Percentiles rank a stretch among this genome's conserved stretches.
These are phyloP conservation scores for Chrysochromulina parva DNA, from an alignment of 78 protist genomes.

Conservation along the genomic window DNA sequence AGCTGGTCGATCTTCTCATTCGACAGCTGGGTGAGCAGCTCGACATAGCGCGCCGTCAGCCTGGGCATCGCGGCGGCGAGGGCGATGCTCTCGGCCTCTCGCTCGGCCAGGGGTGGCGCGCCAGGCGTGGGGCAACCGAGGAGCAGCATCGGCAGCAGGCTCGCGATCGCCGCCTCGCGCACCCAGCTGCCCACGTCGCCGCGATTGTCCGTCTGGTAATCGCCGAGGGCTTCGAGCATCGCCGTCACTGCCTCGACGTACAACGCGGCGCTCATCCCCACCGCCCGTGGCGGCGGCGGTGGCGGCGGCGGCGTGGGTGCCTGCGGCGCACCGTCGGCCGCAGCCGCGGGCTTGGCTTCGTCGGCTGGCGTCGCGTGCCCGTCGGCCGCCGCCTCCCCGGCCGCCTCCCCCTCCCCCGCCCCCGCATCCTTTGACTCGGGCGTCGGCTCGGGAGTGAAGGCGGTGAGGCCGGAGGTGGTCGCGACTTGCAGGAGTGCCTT, in stretches of 20 bases:
- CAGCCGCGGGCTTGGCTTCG: neutral
- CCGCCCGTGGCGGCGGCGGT: too few relatives aligned
- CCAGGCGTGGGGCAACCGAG: neutral
- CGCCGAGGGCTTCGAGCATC: conserved; percentile 1
- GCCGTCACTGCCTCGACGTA: neutral
- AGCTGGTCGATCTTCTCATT: conserved; percentile 37
- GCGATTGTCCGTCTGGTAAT: conserved; percentile 70
- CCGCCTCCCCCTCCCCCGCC: too few relatives aligned
- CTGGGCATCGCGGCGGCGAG: neutral
- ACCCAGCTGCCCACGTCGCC: conserved; percentile 84
- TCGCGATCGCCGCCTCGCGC: conserved; percentile 67
- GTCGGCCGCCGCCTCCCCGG: neutral
- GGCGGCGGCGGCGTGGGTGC: neutral
- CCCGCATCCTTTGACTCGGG: neutral
- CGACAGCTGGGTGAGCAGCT: conserved; percentile 14
- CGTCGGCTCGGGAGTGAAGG: neutral
- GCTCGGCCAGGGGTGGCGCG: neutral
- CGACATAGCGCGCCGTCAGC: neutral
- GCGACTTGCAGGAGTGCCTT: neutral
- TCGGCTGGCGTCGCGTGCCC: neutral
- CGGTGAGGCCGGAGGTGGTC: neutral
- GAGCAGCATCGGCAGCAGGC: neutral
- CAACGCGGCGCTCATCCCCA: neutral
- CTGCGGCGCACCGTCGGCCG: neutral
- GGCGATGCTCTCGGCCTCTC: neutral